Conservation (phyloP, 2,329 filamentous ascomycete genomes). For the Hypomyces perniciosus region DNA sequence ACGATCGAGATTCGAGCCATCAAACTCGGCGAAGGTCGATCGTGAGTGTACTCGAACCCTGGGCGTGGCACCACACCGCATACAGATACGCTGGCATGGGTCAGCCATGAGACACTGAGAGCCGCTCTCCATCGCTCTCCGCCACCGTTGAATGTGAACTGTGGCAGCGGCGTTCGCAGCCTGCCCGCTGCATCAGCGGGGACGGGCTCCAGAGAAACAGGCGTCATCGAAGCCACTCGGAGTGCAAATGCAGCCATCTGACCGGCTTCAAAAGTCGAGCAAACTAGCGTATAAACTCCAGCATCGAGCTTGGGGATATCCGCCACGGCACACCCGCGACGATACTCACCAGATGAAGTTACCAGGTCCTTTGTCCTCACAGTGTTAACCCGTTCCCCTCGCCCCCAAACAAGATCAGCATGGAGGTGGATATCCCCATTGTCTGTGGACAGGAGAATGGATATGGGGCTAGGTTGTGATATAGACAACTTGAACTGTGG, state of each 20-base stretch:
- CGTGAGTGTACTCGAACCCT: constrained; percentile 15
- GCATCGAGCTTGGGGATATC: constrained; percentile 55
- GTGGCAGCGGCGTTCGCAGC: constrained; percentile 53
- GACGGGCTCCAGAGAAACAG: constrained; percentile 54
- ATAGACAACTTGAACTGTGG: constrained; percentile 74
- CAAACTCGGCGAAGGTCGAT: constrained; percentile 38
- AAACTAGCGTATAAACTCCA: constrained; percentile 81
- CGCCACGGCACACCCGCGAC: constrained; percentile 68
- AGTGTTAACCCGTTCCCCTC: constrained; percentile 63
- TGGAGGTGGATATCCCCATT: constrained; percentile 68
- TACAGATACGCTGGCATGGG: constrained; percentile 41
- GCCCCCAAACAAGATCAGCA: constrained; percentile 75
- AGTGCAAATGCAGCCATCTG: constrained; percentile 71
- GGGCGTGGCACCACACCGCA: constrained; percentile 23
- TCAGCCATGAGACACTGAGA: constrained; percentile 44
- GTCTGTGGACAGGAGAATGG: constrained; percentile 66
- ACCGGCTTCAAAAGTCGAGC: constrained; percentile 81
- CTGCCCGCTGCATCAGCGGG: constrained; percentile 70
- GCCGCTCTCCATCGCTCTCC: constrained; percentile 35
- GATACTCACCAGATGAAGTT: constrained; percentile 81
- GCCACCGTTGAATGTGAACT: constrained; percentile 45
- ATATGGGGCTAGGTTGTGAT: constrained; percentile 52
- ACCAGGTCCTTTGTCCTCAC: constrained; percentile 73
- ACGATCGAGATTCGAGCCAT: constrained; percentile 67
- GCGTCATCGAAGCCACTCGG: constrained; percentile 59